phyloP scores from a whole-genome alignment of 148 eudicot genomes.

The Fagopyrum homotropicum region DNA sequence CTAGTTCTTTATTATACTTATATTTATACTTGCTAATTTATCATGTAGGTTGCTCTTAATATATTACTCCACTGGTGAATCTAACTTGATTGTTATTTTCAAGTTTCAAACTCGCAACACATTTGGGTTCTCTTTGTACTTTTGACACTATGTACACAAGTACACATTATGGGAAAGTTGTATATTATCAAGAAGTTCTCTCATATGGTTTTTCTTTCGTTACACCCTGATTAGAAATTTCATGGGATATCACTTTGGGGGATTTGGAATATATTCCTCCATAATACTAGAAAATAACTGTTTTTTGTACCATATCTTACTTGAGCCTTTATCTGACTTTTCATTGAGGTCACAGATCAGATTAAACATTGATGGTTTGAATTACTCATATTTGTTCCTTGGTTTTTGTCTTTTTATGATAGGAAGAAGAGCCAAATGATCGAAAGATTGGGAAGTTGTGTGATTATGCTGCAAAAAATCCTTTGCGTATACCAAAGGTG shows the following conservation, averaged over 20 bases:
- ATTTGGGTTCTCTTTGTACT: neutral
- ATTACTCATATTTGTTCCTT: neutral
- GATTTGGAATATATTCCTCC: neutral
- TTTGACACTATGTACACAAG: neutral
- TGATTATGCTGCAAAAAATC: constrained; percentile 92
- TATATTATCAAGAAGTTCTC: neutral
- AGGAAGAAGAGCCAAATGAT: constrained; percentile 86
- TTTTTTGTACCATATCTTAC: neutral
- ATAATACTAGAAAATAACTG: neutral
- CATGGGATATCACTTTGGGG: neutral
- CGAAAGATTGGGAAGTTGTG: constrained; percentile 88
- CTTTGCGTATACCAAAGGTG: constrained; percentile 94
- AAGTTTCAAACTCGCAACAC: too few species aligned
- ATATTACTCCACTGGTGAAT: neutral
- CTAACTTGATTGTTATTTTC: too few species aligned
- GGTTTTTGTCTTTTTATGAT: constrained; percentile 13
- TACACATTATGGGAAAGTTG: neutral
- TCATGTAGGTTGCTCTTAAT: neutral
- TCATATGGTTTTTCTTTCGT: neutral
- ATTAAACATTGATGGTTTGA: neutral
- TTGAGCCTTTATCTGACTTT: neutral
- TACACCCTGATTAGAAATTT: neutral
- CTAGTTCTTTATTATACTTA: neutral
- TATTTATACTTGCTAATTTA: too few species aligned
- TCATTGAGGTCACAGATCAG: neutral